Evolutionary conservation across 1,284 basidiomycete genomes (phyloP).

Genomic region (Wolfiporia cocos): DNA sequence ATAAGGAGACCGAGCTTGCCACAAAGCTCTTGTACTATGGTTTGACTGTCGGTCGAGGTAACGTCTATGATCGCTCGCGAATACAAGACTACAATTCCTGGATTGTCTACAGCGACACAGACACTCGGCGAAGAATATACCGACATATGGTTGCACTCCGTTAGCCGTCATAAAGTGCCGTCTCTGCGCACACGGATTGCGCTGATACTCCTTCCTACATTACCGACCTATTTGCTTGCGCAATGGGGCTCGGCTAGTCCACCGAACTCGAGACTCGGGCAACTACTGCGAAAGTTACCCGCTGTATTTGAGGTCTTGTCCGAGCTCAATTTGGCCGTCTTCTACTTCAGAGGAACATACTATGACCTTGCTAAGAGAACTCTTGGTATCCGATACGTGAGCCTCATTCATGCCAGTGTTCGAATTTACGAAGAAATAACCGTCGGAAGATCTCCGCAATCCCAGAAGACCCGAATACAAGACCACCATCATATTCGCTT

Average conservation of each 20-base stretch:
- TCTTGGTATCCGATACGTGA: conserved; percentile 68
- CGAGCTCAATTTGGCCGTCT: conserved; percentile 78
- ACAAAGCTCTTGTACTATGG: conserved; percentile 73
- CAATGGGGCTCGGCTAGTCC: conserved; percentile 38
- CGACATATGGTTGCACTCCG: conserved; percentile 72
- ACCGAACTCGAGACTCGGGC: conserved; percentile 30
- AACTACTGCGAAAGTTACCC: conserved; percentile 39
- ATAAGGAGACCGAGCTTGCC: conserved; percentile 71
- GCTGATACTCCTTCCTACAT: conserved; percentile 59
- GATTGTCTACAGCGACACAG: conserved; percentile 50
- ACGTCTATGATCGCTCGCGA: conserved; percentile 9
- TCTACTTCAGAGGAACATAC: conserved; percentile 78
- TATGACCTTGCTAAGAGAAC: conserved; percentile 73
- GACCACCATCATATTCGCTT: conserved; percentile 80
- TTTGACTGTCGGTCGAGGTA: conserved; percentile 73
- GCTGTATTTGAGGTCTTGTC: conserved; percentile 43
- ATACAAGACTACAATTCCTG: not conserved
- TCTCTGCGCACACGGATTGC: conserved; percentile 39
- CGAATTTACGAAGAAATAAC: not conserved
- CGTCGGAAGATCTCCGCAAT: conserved; percentile 59
- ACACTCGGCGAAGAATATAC: conserved; percentile 92
- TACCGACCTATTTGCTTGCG: conserved; percentile 56
- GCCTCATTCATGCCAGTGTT: conserved; percentile 20
- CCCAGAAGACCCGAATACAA: conserved; percentile 63
- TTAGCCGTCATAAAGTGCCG: conserved; percentile 33